Evolutionary conservation across 495 filamentous ascomycete genomes (phyloP).

Genomic region (Aspergillus saccharolyticus): DNA sequence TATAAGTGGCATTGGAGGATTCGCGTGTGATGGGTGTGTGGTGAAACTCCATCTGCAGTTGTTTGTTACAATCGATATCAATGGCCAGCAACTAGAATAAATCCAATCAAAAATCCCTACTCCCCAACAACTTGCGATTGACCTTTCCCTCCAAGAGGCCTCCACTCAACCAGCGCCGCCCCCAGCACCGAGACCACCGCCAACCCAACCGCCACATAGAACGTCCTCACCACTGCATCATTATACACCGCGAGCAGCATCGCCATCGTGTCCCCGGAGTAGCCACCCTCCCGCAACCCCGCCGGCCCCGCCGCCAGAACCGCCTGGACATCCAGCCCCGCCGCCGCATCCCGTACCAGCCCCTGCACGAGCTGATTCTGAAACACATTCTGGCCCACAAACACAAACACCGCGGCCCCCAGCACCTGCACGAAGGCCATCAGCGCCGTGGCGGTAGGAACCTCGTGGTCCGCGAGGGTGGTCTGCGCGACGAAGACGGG

Average conservation of each 20-base stretch:
- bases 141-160: constrained; percentile 5
- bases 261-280: neutral
- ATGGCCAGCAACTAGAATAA: no score
- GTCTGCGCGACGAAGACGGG: constrained; percentile 60
- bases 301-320: constrained; percentile 5
- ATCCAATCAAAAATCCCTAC: no score
- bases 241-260: constrained; percentile 10
- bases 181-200: constrained; percentile 1
- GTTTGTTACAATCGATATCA: no score
- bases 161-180: constrained; percentile 6
- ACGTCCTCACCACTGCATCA: constrained; percentile 2
- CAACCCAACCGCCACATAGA: constrained; percentile 3
- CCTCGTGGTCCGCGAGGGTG: constrained; percentile 49
- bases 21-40: neutral
- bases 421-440: constrained; percentile 65
- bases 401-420: constrained; percentile 53
- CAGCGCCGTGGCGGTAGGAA: constrained; percentile 57
- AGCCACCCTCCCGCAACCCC: neutral
- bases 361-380: neutral
- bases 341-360: neutral
- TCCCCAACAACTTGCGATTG: no score
- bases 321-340: neutral
- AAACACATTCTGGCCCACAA: constrained; percentile 11
- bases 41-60: no score
- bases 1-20: constrained; percentile 44